Evolutionary conservation across 1,284 basidiomycete species (phyloP), one percentile per base, ranked within the genome.

Genomic region (Farysia itapuensis): DNA sequence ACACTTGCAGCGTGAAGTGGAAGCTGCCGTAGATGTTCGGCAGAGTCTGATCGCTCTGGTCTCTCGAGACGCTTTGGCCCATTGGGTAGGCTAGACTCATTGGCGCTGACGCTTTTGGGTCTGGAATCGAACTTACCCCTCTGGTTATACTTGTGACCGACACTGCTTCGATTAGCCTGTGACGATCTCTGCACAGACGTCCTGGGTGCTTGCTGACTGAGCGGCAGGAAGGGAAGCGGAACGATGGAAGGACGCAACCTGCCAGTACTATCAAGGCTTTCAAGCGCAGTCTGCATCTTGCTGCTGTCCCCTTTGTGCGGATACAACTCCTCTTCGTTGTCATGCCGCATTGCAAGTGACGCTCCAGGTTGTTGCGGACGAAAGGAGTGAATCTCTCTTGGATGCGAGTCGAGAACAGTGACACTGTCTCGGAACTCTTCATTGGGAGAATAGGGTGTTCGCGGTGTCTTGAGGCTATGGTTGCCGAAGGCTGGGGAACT

Each of bases 401-500:
- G n/a, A n/a, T n/a, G n/a, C n/a, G n/a, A n/a, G 12, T 60, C 64
- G 23, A 64, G 43, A 2, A 59, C 56, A 4, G 54, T 49, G 26
- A 37, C 45, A 18, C 42, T 42, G 19, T 66, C 59, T 13, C 46
- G 46, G 21, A 46, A 60, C 12, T 71, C 67, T n/a, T 70, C 61
- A 23, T 38, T 46, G 1, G 70, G 70, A 26, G 68, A 70, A 16
- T 45, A 68, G 1, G 70, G 70, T 16, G 70, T 72, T 19, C 61
- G 39, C 0, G 70, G 70, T 14, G 70, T 72, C 37, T 70, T 68
- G 57, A 51, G 43, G 13, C 39, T 39, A 16, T 33, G 39, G 35
- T 53, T 46, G 26, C 65, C 67, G 24, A 67, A 60, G 1, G 70
- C 53, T 1, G 70, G 70, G 7, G 70, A 72, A 52, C 64, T 72